A percentile compares a stretch with the other conserved stretches of the same genome.
phyloP scores from a whole-genome alignment of 2,329 filamentous ascomycete species.

The Pseudogymnoascus pannorum region DNA sequence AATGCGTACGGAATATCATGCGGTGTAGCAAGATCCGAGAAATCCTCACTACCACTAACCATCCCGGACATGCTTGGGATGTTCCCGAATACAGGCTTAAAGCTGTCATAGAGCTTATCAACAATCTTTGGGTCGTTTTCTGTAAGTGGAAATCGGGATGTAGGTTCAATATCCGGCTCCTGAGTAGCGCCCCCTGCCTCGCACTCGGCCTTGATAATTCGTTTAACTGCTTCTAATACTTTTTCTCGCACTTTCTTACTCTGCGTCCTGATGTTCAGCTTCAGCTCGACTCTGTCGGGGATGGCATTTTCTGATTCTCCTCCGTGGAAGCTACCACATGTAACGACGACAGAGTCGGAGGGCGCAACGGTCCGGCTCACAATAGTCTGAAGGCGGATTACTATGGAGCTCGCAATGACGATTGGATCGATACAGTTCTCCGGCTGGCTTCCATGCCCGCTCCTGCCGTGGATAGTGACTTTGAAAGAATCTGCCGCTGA shows the following conservation, averaged over 20 bases:
- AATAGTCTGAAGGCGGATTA: conserved; percentile 52
- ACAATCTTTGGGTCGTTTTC: conserved; percentile 5
- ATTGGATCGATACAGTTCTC: conserved; percentile 51
- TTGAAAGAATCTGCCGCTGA: conserved; percentile 38
- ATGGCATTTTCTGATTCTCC: conserved; percentile 56
- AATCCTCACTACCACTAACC: conserved; percentile 20
- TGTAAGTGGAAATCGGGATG: not conserved
- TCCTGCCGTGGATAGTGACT: conserved; percentile 50
- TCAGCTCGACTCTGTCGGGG: conserved; percentile 44
- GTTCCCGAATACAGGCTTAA: conserved; percentile 6
- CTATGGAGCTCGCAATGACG: conserved; percentile 47
- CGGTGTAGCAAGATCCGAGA: conserved; percentile 19
- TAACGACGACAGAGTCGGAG: conserved; percentile 48
- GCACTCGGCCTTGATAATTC: conserved; percentile 51
- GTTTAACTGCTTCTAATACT: conserved; percentile 30
- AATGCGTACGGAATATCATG: conserved; percentile 41
- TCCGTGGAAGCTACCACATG: conserved; percentile 50
- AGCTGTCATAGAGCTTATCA: not conserved
- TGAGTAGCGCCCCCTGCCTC: conserved; percentile 27
- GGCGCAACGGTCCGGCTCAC: conserved; percentile 48
- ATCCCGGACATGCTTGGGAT: not conserved
- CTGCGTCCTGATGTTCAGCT: conserved; percentile 46
- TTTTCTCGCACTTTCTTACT: conserved; percentile 35
- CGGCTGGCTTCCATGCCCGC: conserved; percentile 51
- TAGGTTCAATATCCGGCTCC: not conserved